A percentile compares a stretch with the other conserved stretches of the same genome.
These are phyloP conservation scores for Wickerhamomyces strasburgensis DNA, from an alignment of 805 yeast genomes.

Conservation along the genomic window DNA sequence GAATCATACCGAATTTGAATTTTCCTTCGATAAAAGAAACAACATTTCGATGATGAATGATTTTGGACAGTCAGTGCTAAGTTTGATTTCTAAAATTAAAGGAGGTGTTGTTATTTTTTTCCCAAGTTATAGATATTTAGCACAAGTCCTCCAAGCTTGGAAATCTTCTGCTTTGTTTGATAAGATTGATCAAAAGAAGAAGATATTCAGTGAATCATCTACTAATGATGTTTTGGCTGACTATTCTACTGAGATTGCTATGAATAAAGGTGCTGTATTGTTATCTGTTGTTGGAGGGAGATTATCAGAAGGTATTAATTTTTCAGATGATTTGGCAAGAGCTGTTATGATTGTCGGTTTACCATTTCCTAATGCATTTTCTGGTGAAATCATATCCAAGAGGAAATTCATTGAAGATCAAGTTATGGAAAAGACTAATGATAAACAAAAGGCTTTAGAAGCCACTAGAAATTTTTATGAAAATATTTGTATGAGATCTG, in stretches of 20 bases:
- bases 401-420: slow-evolving; percentile 55
- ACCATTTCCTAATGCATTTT: slow-evolving; percentile 81
- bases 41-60: slow-evolving; percentile 38
- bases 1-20: slow-evolving; percentile 39
- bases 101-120: slow-evolving; percentile 77
- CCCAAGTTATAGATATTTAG: slow-evolving; percentile 76
- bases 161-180: slow-evolving; percentile 30
- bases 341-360: slow-evolving; percentile 83
- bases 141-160: slow-evolving; percentile 52
- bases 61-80: slow-evolving; percentile 46
- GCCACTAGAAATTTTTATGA: slow-evolving; percentile 62
- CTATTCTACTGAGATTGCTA: slow-evolving; percentile 41
- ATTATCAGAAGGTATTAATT: slow-evolving; percentile 90
- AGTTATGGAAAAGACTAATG: slow-evolving; percentile 44
- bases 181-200: slow-evolving; percentile 36
- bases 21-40: slow-evolving; percentile 64
- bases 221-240: slow-evolving; percentile 44
- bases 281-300: slow-evolving; percentile 91
- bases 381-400: slow-evolving; percentile 77
- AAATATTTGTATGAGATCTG: slow-evolving; percentile 83
- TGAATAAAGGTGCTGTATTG: slow-evolving; percentile 54
- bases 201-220: slow-evolving; percentile 53
- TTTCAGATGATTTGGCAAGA: slow-evolving; percentile 81
- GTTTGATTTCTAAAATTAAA: slow-evolving; percentile 47
- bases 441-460: slow-evolving; percentile 39